Evolutionary conservation across 345 rosid genomes (phyloP), one percentile per base, ranked within the genome.

Genomic region (Diplotaxis tenuifolia): DNA sequence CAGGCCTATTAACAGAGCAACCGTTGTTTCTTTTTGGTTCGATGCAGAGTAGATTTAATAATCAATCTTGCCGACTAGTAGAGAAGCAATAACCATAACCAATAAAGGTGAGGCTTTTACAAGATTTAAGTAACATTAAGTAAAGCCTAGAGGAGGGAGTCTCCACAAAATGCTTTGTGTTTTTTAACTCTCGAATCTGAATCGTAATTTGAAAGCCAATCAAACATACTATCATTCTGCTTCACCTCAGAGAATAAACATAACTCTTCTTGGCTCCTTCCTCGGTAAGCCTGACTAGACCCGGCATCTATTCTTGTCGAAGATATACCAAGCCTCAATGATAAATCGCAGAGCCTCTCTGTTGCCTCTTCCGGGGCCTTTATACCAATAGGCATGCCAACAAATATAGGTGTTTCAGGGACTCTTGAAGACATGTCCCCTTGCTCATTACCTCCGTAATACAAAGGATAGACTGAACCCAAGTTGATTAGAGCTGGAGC

Each of bases 381-480:
- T 52, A 80, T 76, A 67, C 86, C 83, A 38, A 88, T 34, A 42
- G 98, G 97, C 83, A 82, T 87, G 68, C 98, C 97, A 66, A 87
- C 77, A 79, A 87, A 81, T 56, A 88, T 73, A 9, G 82, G 78
- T 20, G 76, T 62, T 47, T 79, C 89, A 9, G 83, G 80, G 61
- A 77, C 75, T 52, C 74, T 68, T 16, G 82, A 68, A 66, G 74
- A 83, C 62, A 69, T 65, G 49, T 71, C 83, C 7, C 81, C 58
- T 62, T 79, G 83, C 72, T 21, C 38, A 70, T 73, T 87, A 79
- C 74, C 68, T 72, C 89, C 96, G 70, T 78, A 91, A 22, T 83
- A 91, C 75, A 91, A 75, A 45, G 96, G 96, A 84, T 87, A 91
- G 34, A 85, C 86, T 9, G 88, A 78, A 65, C 95, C 90, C 29